Conservation (phyloP, 139 green algal genomes). For the Chlamydomonas schloesseri region DNA sequence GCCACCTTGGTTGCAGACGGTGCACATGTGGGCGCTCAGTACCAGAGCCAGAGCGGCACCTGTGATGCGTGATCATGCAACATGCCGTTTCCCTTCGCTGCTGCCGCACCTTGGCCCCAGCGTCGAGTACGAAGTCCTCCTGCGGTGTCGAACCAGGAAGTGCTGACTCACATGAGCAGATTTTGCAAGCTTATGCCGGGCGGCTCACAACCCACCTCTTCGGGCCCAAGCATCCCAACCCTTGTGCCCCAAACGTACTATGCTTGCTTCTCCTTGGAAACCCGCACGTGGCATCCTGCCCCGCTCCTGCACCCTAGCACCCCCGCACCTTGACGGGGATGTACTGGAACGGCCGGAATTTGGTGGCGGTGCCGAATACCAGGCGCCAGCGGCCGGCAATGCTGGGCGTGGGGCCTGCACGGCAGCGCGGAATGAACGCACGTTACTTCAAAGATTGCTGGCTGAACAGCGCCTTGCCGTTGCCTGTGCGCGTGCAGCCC, state of each 20-base stretch:
- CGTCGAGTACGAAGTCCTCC: conserved; percentile 58
- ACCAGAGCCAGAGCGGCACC: no score
- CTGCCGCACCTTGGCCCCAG: conserved; percentile 1
- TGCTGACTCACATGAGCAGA: no score
- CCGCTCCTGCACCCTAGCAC: neutral
- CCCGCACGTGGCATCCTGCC: no score
- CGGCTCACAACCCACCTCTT: no score
- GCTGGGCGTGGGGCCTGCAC: conserved; percentile 27
- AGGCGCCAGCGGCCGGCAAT: conserved; percentile 49
- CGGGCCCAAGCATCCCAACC: no score
- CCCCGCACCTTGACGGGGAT: conserved; percentile 44
- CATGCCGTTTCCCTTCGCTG: no score
- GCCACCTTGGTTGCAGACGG: no score
- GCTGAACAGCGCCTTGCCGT: neutral
- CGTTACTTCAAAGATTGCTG: neutral
- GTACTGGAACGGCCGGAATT: conserved; percentile 51
- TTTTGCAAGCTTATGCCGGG: no score
- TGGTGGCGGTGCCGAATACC: conserved; percentile 58
- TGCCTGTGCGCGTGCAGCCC: neutral
- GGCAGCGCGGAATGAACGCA: neutral
- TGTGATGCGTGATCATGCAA: no score
- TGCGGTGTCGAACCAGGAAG: neutral
- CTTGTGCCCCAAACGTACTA: no score
- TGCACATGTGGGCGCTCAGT: no score
- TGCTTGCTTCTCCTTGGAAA: no score